Conservation (phyloP, 148 eudicot species). For the Heliamphora exappendiculata region DNA sequence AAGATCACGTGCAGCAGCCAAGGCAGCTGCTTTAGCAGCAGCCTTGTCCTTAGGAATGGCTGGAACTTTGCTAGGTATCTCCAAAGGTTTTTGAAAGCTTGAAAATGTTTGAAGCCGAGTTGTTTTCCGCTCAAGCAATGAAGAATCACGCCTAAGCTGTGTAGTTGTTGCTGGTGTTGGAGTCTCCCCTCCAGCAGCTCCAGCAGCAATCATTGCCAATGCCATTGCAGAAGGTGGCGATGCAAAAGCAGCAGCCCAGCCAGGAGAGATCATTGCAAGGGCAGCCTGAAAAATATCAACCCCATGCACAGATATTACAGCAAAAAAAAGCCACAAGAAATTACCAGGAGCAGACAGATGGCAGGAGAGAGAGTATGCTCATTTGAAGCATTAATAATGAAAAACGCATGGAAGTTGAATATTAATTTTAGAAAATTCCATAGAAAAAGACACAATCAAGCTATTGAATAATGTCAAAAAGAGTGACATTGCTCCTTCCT, state of each 20-base stretch:
- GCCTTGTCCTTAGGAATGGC: slow-evolving; percentile 80
- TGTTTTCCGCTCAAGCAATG: slow-evolving; percentile 78
- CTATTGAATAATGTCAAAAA: no score
- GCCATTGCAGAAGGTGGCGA: slow-evolving; percentile 99
- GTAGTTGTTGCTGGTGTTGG: slow-evolving; percentile 57
- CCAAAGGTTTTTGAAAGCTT: slow-evolving; percentile 78
- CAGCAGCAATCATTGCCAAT: slow-evolving; percentile 98
- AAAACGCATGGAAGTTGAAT: neutral
- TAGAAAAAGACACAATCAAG: neutral
- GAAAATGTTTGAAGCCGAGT: slow-evolving; percentile 80
- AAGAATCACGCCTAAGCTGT: slow-evolving; percentile 72
- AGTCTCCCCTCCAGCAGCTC: slow-evolving; percentile 93
- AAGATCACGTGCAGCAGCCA: slow-evolving; percentile 98
- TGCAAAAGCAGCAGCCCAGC: slow-evolving; percentile 99
- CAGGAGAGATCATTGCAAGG: slow-evolving; percentile 87
- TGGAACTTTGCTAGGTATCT: slow-evolving; percentile 44
- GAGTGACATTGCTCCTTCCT: neutral
- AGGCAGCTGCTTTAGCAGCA: slow-evolving; percentile 95
- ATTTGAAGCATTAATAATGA: neutral
- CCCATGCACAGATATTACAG: slow-evolving; percentile 9
- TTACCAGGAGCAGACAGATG: neutral
- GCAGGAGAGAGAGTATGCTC: neutral
- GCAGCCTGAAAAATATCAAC: slow-evolving; percentile 61
- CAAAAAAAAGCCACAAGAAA: neutral
- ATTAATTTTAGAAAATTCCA: neutral